Evolutionary conservation across 2,329 filamentous ascomycete genomes (phyloP), one percentile per base, ranked within the genome.

Genomic region (Neophaeococcomyces aloes): DNA sequence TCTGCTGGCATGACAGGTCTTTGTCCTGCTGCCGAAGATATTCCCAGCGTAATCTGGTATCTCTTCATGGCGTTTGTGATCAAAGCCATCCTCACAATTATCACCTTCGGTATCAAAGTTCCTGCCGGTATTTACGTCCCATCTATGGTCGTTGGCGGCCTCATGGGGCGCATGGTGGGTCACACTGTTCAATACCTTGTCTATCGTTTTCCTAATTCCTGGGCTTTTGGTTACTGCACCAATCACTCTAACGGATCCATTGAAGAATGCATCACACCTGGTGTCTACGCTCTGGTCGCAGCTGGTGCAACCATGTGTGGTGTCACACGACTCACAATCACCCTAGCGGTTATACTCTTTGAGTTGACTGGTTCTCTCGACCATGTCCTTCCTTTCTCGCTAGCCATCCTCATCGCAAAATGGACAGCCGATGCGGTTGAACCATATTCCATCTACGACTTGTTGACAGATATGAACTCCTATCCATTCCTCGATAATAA

Each of bases 401-500:
- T 98, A 7, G 83, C 86, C 0, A 86, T 98, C 27, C 71, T 96
- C 3, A 87, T 94, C 21, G 81, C 89, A n/a, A 98, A 98, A 66
- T 98, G 91, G 91, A 94, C 87, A 0, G 88, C 91, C 0, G 91
- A 96, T 64, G 88, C 87, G 3, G 77, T 98, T 40, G 91, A 98
- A 62, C 91, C 89, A 13, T 74, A 86, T 42, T 94, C 86, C 61
- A 95, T 98, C 49, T 55, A 84, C 78, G 91, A 96, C 59, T 75
- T 96, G 8, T 71, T 96, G 14, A 96, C 88, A 0, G 87, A 91
- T 59, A 89, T 98, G 83, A 96, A 98, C 63, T 83, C 86, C 2
- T 98, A 96, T 53, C 91, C 91, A 0, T 95, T 93, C 67, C 75
- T 98, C n/a, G 87, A 94, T 64, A 94, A 93, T 65, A 96, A 95